Base-by-base conservation (phyloP, 495 filamentous ascomycete species). In the Xylaria sp. region DNA sequence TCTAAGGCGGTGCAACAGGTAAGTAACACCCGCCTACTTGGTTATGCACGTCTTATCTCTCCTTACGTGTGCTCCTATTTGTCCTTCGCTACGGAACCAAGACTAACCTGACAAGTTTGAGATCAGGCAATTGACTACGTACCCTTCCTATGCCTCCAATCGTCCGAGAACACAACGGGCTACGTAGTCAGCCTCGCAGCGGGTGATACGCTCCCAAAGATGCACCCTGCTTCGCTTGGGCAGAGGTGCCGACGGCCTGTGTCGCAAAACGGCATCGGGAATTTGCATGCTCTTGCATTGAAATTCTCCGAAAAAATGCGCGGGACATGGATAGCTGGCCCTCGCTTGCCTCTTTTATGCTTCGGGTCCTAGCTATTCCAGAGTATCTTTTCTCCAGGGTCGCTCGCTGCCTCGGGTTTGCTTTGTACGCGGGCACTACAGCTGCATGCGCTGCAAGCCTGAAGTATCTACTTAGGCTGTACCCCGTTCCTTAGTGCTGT, bases 271-370 rank as follows among this genome's bases (percentile, higher is more conserved):
- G 55, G 67, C 50, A 26, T 69, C 67, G 67, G 67, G 55, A 40
- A 33, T 57, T 21, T 61, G n/a, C 55, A 50, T 69, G 2, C 24
- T 57, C 40, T 61, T 61, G 67, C 52, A 68, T 58, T 15, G 37
- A 69, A 69, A 69, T 61, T 69, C 41, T 61, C 67, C 67, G 67
- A 61, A 50, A 48, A 61, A 50, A 48, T 33, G 40, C 40, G 55
- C 21, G 55, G 52, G 37, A 57, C 64, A 66, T 9, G 21, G 64
- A 24, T 3, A 31, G 59, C 59, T 67, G 35, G 64, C 43, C n/a
- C n/a, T n/a, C n/a, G n/a, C n/a, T 48, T 15, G 43, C 21, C 29
- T 19, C 5, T 9, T 14, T 62, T 7, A 17, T 68, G 24, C 37
- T 57, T 35, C 33, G 48, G 17, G 7, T n/a, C 24, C 67, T n/a